Percentiles rank a stretch among this genome's conserved stretches.
These are phyloP conservation scores for Toxicodendron radicans DNA, from an alignment of 345 rosid genomes.

Conservation along the genomic window DNA sequence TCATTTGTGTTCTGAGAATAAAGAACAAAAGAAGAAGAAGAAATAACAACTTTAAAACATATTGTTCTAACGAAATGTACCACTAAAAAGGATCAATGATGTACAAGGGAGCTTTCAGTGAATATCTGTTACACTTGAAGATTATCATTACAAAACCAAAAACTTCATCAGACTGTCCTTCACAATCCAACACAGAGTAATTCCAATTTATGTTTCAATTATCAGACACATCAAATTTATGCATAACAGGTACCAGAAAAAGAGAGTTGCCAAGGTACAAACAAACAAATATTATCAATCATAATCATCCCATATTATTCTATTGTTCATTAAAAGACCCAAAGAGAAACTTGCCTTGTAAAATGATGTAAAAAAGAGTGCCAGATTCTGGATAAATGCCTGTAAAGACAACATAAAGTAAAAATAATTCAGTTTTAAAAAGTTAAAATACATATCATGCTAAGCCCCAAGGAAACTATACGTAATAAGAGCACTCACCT, in stretches of 20 bases:
- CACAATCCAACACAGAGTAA: background rate
- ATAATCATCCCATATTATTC: background rate
- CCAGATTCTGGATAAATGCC: constrained; percentile 99
- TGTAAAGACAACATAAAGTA: constrained; percentile 34
- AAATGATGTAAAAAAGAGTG: constrained; percentile 94
- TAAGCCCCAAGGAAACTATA: constrained; percentile 1
- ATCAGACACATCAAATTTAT: background rate
- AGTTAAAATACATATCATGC: background rate
- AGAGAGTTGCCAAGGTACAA: background rate
- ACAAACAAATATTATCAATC: background rate
- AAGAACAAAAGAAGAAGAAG: background rate
- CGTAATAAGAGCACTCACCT: constrained; percentile 45
- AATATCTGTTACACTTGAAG: background rate
- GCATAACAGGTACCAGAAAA: background rate
- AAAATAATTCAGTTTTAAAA: background rate
- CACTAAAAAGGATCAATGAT: background rate
- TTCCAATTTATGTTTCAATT: background rate
- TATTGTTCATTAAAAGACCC: background rate
- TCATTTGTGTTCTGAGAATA: too few relatives aligned
- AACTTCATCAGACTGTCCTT: background rate
- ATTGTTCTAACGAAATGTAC: background rate
- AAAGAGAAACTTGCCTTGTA: constrained; percentile 59
- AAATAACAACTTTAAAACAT: background rate
- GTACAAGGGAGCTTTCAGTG: background rate
- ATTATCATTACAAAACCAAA: background rate